phyloP scores from a whole-genome alignment of 495 filamentous ascomycete genomes.

The Margaritispora aquatica region DNA sequence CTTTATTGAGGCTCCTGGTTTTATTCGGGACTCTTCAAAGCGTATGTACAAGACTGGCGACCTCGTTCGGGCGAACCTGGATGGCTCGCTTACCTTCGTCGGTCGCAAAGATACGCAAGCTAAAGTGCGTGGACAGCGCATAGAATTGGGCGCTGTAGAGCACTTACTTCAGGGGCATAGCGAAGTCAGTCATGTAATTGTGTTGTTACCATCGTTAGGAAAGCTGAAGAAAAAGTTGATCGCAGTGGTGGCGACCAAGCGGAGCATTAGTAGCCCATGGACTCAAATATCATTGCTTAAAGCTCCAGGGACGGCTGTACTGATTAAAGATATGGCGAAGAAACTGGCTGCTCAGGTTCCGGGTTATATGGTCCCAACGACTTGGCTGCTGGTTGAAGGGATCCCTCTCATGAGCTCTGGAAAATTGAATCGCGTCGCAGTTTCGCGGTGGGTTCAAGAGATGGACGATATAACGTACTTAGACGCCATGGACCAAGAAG shows the following conservation, averaged over 20 bases:
- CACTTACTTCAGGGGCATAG: conserved; percentile 30
- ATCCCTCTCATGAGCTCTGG: background rate
- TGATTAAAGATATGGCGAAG: no score
- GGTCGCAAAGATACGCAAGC: conserved; percentile 27
- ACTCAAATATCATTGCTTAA: no score
- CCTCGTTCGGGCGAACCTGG: conserved; percentile 6
- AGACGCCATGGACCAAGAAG: no score
- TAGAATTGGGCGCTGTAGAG: conserved; percentile 28
- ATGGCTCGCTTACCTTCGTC: conserved; percentile 37
- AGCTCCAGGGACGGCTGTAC: no score
- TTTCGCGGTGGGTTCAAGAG: no score
- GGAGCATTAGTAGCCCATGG: no score
- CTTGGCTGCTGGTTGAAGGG: background rate
- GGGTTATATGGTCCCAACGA: conserved; percentile 23
- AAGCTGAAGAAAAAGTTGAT: no score
- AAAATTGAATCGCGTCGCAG: no score
- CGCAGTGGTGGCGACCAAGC: no score
- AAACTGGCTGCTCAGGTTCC: conserved; percentile 15
- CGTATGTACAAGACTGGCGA: conserved; percentile 49
- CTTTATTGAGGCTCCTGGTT: conserved; percentile 24
- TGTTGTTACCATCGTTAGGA: no score
- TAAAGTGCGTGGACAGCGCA: conserved; percentile 27
- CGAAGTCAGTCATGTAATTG: no score
- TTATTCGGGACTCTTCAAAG: conserved; percentile 26
- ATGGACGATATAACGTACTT: no score